Evolutionary conservation across 768 basidiomycete genomes (phyloP).

Genomic region (Lactifluus volemus): DNA sequence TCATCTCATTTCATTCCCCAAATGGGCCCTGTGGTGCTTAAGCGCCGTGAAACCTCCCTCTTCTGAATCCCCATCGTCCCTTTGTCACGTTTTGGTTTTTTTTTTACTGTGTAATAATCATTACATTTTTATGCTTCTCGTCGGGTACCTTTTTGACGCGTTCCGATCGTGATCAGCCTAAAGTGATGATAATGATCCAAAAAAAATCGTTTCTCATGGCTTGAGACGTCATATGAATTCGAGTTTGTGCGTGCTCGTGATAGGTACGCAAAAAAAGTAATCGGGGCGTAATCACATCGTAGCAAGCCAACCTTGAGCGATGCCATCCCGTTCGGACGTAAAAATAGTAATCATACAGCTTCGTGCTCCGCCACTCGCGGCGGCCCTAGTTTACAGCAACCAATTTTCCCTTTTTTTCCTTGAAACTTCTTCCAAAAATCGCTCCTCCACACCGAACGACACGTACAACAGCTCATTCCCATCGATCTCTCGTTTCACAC

Average conservation of each 20-base stretch:
- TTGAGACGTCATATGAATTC: neutral
- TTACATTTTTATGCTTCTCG: neutral
- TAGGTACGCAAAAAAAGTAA: neutral
- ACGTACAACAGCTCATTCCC: too few species aligned
- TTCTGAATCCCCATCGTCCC: neutral
- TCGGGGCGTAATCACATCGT: conserved; percentile 2
- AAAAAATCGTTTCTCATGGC: neutral
- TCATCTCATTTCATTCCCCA: conserved; percentile 13
- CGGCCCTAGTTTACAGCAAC: too few species aligned
- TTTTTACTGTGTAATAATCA: neutral
- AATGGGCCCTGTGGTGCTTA: neutral
- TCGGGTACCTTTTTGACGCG: neutral
- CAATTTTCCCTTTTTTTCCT: too few species aligned
- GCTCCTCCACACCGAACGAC: too few species aligned
- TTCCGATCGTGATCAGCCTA: conserved; percentile 1
- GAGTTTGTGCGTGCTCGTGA: neutral
- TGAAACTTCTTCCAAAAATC: too few species aligned
- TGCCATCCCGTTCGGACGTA: neutral
- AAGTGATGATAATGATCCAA: neutral
- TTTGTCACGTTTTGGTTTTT: neutral
- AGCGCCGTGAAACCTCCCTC: neutral
- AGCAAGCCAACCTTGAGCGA: neutral
- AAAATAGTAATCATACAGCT: neutral
- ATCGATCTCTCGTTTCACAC: too few species aligned
- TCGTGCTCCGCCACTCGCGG: neutral